phyloP scores from a whole-genome alignment of 2,329 filamentous ascomycete genomes.

The Xylaria arbuscula region DNA sequence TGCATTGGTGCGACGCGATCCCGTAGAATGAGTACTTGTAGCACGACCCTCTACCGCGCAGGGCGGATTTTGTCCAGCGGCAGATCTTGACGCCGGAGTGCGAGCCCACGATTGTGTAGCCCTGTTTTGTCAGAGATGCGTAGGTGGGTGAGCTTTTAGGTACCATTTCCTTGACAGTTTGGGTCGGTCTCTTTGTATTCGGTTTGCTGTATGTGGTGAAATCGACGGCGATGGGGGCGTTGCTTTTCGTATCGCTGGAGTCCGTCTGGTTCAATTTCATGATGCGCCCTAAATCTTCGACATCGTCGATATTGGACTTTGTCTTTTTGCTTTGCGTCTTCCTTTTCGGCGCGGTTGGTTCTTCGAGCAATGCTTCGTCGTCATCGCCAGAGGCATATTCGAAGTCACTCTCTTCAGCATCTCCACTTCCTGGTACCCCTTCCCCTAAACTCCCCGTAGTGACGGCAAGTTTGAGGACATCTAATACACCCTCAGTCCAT shows the following conservation, averaged over 20 bases:
- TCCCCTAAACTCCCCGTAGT: slow-evolving; percentile 69
- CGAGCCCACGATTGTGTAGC: slow-evolving; percentile 93
- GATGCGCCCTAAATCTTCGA: slow-evolving; percentile 83
- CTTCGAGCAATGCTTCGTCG: slow-evolving; percentile 63
- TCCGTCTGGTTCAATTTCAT: slow-evolving; percentile 61
- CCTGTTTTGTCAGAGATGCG: slow-evolving; percentile 90
- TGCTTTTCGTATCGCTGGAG: slow-evolving; percentile 43
- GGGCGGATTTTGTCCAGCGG: slow-evolving; percentile 96
- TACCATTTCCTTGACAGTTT: slow-evolving; percentile 87
- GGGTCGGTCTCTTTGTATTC: slow-evolving; percentile 58
- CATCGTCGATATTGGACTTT: slow-evolving; percentile 71
- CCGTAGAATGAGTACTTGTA: slow-evolving; percentile 99
- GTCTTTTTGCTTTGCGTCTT: slow-evolving; percentile 52
- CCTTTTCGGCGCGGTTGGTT: slow-evolving; percentile 57
- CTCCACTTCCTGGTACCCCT: slow-evolving; percentile 81
- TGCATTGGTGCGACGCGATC: slow-evolving; percentile 95
- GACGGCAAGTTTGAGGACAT: slow-evolving; percentile 73
- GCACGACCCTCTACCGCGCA: slow-evolving; percentile 92
- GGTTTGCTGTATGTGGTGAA: slow-evolving; percentile 78
- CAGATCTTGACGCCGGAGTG: slow-evolving; percentile 98
- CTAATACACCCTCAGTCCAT: slow-evolving; percentile 80
- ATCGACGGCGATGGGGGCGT: slow-evolving; percentile 78
- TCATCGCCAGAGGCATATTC: slow-evolving; percentile 70
- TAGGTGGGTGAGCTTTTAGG: slow-evolving; percentile 91
- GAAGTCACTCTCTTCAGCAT: slow-evolving; percentile 85